Base-by-base conservation (phyloP, 2,329 filamentous ascomycete species). In the Neoscytalidium dimidiatum region DNA sequence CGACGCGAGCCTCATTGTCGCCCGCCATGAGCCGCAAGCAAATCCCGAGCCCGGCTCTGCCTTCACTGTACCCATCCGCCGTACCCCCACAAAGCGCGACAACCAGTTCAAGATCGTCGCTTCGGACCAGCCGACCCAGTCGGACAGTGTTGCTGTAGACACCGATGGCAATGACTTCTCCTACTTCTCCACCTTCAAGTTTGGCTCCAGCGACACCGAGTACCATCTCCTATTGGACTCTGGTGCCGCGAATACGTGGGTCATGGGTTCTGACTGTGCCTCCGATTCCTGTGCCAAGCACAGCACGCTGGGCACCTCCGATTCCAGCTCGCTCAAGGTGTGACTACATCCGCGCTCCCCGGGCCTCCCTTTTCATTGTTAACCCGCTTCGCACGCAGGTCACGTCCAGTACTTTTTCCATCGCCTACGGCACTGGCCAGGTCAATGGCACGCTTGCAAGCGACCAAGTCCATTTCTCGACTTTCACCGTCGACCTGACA, bases 341-440 rank as follows among this genome's bases (percentile, higher is more conserved):
- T 31, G 68, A n/a, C n/a, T 63, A 28, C 14, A 11, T 46, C 26
- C n/a, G n/a, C 41, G 23, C 29, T 33, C 28, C 46, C 51, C 14
- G 21, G 26, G n/a, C 8, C 29, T n/a, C n/a, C n/a, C n/a, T 35
- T 9, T 7, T 14, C 17, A 13, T 26, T n/a, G 49, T 29, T 56
- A 44, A 53, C 38, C 33, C 29, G 28, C 29, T 9, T 11, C 38
- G 7, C n/a, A 19, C 13, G 21, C 43, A 86, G 67, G 77, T 81
- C 35, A 82, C 82, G 0, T 76, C 78, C 35, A 80, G 83, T 3
- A 71, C 78, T 8, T 96, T 92, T 71, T 81, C 79, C 26, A 87
- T 96, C 52, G 81, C 83, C 5, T 97, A 97, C 71, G 93, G 93
- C 49, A 90, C 90, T 1, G 93, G 93, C 13, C 83, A 84, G 13